Percentiles rank a stretch among this genome's conserved stretches.
Evolutionary conservation across 306 rosid species (phyloP).

Genomic region (Oemleria cerasiformis): DNA sequence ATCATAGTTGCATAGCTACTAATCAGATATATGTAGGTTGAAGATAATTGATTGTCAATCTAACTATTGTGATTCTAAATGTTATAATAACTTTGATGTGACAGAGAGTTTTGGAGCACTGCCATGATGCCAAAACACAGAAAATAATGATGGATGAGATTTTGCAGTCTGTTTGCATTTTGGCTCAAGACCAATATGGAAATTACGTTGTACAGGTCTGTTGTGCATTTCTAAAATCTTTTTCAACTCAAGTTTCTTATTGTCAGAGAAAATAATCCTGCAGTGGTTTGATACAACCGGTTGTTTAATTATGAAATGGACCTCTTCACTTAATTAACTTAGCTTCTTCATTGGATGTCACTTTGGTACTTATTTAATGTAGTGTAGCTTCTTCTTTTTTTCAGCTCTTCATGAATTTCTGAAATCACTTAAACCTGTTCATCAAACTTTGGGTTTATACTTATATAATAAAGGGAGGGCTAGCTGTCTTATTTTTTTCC

Average conservation of each 20-base stretch:
- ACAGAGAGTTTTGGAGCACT: conserved; percentile 96
- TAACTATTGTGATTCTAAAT: background rate
- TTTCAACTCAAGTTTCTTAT: background rate
- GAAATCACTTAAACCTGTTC: background rate
- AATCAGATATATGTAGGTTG: background rate
- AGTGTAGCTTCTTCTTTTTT: background rate
- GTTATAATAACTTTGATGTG: background rate
- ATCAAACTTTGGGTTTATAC: background rate
- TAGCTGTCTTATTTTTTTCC: background rate
- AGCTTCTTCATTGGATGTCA: background rate
- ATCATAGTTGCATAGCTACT: background rate
- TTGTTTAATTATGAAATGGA: background rate
- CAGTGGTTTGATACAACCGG: background rate
- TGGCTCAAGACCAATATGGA: conserved; percentile 98
- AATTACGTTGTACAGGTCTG: conserved; percentile 94
- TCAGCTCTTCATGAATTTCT: background rate
- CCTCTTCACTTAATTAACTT: background rate
- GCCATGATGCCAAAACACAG: conserved; percentile 63
- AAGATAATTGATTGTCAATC: background rate
- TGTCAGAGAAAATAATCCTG: background rate
- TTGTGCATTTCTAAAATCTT: conserved; percentile 8
- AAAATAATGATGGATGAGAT: conserved; percentile 88
- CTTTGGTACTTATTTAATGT: background rate
- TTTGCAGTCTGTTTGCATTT: conserved; percentile 72
- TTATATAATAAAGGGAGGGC: background rate